Percentiles rank a stretch among this genome's conserved stretches.
Evolutionary conservation across 2,329 filamentous ascomycete species (phyloP).

Genomic region (Pseudogymnoascus sp.): DNA sequence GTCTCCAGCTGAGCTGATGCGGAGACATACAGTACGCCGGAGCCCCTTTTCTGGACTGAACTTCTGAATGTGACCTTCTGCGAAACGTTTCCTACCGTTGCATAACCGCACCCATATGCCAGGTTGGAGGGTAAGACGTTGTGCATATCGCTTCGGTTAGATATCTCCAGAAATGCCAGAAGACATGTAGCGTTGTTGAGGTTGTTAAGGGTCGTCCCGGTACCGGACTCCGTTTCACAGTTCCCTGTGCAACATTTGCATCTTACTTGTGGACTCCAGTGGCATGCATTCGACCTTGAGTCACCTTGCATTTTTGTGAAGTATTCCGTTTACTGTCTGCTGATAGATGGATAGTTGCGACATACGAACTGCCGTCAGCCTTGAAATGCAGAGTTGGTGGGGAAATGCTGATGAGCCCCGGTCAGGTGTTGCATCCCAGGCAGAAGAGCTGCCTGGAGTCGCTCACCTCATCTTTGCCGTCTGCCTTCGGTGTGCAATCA

Average conservation of each 20-base stretch:
- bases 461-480: not conserved
- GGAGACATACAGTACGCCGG: not conserved
- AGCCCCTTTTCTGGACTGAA: not conserved
- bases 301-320: not conserved
- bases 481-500: not conserved
- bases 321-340: not conserved
- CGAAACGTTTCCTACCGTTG: not conserved
- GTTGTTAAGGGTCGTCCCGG: not conserved
- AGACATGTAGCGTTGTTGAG: not conserved
- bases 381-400: conserved; percentile 4
- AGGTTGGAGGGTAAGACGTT: not conserved
- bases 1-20: not conserved
- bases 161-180: not conserved
- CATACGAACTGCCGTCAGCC: conserved; percentile 1
- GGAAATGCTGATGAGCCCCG: not conserved
- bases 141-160: not conserved
- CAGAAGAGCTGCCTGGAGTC: not conserved
- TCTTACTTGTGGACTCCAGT: not conserved
- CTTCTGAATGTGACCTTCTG: not conserved
- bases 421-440: not conserved
- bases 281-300: not conserved
- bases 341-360: conserved; percentile 2
- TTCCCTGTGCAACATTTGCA: not conserved
- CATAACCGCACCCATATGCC: not conserved
- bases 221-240: conserved; percentile 1